Base-by-base conservation (phyloP, 2,329 filamentous ascomycete species). In the Diplocarpon rosae region DNA sequence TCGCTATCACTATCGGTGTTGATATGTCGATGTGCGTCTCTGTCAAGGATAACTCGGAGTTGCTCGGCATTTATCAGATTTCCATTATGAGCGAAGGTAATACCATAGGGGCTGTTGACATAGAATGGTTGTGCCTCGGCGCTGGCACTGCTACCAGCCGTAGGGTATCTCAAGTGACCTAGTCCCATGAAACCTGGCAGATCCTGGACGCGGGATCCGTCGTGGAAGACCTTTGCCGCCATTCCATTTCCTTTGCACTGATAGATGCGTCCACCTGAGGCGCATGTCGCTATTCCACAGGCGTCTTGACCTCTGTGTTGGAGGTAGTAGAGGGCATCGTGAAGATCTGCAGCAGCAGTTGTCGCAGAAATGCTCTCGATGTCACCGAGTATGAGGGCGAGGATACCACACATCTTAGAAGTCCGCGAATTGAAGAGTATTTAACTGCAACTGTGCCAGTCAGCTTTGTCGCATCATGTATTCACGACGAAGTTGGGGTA, bases 71-170 rank as follows among this genome's bases (percentile, higher is more conserved):
- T 87, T 69, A 93, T 85, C 37, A 95, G 71, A 65, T 95, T 95
- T 48, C 89, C 88, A 59, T 95, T 95, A 66, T 92, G 82, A 16
- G 81, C 76, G 61, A 92, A 75, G 58, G 75, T 84, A 56, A 93
- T 83, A 38, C 87, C 87, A 60, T 87, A 92, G 1, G 85, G 86
- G 46, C 75, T 76, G 68, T 94, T 94, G 57, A 92, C 86, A 61
- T 92, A 95, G 65, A 95, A 94, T 0, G 89, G 89, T 65, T 95
- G 88, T 10, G 86, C 85, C 65, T 95, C 87, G 7, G 86, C 80
- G 59, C 86, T 90, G 47, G 78, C 78, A 54, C 82, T 85, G 62
- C 81, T 92, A 46, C 89, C 89, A 11, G 85, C 84, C 7, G 89
- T 95, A 10, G 89, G 89, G 65, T 95, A 95, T 62, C 89, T 74